These are phyloP conservation scores for Kuraishia piskuri DNA, from an alignment of 805 yeast species.

Conservation along the genomic window DNA sequence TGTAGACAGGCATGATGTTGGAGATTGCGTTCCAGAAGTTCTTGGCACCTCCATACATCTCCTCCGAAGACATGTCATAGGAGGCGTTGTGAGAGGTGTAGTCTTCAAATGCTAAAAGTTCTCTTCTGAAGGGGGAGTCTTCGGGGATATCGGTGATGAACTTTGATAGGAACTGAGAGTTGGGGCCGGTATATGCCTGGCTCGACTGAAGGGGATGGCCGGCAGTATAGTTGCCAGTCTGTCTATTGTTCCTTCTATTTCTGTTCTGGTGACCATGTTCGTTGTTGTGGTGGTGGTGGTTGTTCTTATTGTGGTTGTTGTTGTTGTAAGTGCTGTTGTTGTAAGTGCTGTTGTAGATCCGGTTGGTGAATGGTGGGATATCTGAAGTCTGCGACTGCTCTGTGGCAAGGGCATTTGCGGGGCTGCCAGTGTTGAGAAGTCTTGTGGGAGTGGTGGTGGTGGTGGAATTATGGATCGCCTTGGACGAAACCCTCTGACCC, in stretches of 20 bases:
- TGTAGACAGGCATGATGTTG: constrained; percentile 41
- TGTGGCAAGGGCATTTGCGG: constrained; percentile 3
- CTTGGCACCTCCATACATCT: constrained; percentile 28
- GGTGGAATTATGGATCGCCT: constrained; percentile 19
- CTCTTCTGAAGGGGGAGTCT: constrained; percentile 40
- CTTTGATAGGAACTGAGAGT: constrained; percentile 2
- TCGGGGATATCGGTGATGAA: constrained; percentile 9
- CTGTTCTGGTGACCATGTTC: constrained; percentile 11
- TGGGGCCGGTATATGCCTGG: not conserved
- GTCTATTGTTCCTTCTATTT: constrained; percentile 5
- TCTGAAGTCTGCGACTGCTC: not conserved
- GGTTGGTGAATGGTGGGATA: not conserved
- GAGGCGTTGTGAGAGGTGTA: constrained; percentile 28
- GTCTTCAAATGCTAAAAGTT: constrained; percentile 44
- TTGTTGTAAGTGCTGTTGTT: constrained; percentile 11
- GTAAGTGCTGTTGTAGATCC: constrained; percentile 6
- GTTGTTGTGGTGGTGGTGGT: constrained; percentile 7
- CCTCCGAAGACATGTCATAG: constrained; percentile 28
- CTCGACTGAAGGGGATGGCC: constrained; percentile 1
- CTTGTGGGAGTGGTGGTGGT: constrained; percentile 16
- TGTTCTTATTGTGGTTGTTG: constrained; percentile 4
- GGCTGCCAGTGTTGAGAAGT: constrained; percentile 13
- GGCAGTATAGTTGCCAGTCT: not conserved
- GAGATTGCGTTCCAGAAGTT: constrained; percentile 46
- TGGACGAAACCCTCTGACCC: constrained; percentile 22